These are phyloP conservation scores for Amylostereum chailletii DNA, from an alignment of 1,284 basidiomycete species.

Conservation along the genomic window DNA sequence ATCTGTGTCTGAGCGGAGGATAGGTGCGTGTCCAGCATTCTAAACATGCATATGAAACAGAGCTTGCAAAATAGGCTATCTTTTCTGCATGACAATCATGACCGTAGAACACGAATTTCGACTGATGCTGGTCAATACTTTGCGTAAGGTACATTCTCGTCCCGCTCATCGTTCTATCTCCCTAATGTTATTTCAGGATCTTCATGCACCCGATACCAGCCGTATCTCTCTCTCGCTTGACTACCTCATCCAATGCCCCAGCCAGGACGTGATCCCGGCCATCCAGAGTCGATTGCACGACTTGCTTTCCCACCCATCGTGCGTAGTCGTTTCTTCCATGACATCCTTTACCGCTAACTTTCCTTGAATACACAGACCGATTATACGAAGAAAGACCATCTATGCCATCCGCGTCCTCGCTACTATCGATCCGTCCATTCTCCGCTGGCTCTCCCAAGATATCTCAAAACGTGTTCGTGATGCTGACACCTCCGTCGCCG, in stretches of 20 bases:
- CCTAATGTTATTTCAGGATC: constrained; percentile 36
- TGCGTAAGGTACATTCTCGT: constrained; percentile 52
- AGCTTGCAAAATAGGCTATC: constrained; percentile 44
- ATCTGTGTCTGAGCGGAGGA: constrained; percentile 53
- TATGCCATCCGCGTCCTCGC: constrained; percentile 51
- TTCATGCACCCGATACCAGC: constrained; percentile 44
- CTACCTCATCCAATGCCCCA: constrained; percentile 48
- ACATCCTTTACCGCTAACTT: constrained; percentile 7
- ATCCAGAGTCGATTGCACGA: constrained; percentile 56
- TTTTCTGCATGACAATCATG: constrained; percentile 69
- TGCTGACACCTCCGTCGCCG: constrained; percentile 33
- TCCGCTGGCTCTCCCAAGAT: constrained; percentile 34
- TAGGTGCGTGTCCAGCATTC: constrained; percentile 36
- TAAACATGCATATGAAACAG: constrained; percentile 1
- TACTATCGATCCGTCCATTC: constrained; percentile 34
- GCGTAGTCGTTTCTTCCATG: constrained; percentile 34
- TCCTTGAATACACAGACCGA: constrained; percentile 28
- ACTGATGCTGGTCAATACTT: constrained; percentile 76
- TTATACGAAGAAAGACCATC: constrained; percentile 54
- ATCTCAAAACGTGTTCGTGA: constrained; percentile 40
- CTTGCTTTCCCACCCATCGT: constrained; percentile 65
- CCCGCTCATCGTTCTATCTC: constrained; percentile 1
- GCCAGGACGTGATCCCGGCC: constrained; percentile 61
- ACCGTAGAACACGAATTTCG: constrained; percentile 54
- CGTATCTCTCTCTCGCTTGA: constrained; percentile 67